These are phyloP conservation scores for Hyparrhenia diplandra DNA, from an alignment of 176 grass and related monocot genomes.

Conservation along the genomic window DNA sequence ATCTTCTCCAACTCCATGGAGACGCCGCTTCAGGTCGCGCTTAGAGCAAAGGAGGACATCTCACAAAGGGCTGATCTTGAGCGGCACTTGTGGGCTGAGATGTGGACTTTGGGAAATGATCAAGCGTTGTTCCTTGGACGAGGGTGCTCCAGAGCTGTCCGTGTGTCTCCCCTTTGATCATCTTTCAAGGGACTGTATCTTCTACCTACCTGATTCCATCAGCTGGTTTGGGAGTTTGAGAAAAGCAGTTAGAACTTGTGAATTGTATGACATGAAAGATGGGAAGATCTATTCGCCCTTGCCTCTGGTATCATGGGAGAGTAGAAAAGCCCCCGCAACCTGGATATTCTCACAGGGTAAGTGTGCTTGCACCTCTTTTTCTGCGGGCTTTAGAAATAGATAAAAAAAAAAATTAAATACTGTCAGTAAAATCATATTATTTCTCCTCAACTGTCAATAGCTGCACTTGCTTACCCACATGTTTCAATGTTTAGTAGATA, in stretches of 20 bases:
- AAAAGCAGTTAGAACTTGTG: neutral
- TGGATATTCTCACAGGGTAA: neutral
- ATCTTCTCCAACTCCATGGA: no score
- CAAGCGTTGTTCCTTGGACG: neutral
- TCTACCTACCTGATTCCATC: neutral
- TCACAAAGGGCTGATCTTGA: neutral
- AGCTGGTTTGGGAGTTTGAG: neutral
- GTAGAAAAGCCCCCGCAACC: neutral
- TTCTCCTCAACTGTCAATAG: neutral
- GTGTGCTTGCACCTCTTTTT: neutral
- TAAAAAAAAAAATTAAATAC: no score
- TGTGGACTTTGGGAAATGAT: neutral
- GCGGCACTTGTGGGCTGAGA: neutral
- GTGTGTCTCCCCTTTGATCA: neutral
- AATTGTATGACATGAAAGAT: neutral
- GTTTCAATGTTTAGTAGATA: neutral
- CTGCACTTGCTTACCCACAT: neutral
- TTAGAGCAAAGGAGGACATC: no score
- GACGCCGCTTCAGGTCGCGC: no score
- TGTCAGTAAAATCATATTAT: neutral
- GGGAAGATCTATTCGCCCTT: neutral
- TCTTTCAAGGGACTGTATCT: neutral
- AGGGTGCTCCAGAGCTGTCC: conserved; percentile 1
- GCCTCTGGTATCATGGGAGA: neutral
- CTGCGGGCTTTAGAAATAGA: neutral